These are phyloP conservation scores for Arthrobotrys sphaeroides DNA, from an alignment of 2,329 filamentous ascomycete genomes.

Conservation along the genomic window DNA sequence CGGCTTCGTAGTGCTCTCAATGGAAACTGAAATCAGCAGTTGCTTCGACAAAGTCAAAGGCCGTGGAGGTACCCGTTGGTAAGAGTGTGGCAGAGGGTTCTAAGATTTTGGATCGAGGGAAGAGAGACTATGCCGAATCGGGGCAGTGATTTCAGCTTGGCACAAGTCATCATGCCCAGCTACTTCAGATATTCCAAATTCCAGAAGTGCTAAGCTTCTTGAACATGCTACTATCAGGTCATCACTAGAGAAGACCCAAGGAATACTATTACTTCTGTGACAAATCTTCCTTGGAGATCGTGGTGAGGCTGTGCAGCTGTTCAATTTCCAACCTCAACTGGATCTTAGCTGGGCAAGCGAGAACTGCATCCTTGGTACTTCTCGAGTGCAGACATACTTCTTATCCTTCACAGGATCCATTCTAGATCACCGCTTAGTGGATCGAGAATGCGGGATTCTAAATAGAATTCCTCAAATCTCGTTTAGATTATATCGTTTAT, in stretches of 20 bases:
- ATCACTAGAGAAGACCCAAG: neutral
- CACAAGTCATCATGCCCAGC: constrained; percentile 36
- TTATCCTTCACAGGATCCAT: neutral
- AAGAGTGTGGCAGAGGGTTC: neutral
- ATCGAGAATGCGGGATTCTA: neutral
- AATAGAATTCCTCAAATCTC: neutral
- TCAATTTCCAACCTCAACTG: neutral
- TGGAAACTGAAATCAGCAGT: constrained; percentile 2
- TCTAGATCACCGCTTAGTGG: neutral
- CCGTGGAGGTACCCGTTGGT: neutral
- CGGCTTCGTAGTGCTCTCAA: neutral
- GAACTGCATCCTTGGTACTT: too few species aligned
- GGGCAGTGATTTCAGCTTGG: constrained; percentile 44
- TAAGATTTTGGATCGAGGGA: constrained; percentile 6
- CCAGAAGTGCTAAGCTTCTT: constrained; percentile 23
- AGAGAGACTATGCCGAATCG: constrained; percentile 18
- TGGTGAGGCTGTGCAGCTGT: constrained; percentile 12
- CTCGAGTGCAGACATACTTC: neutral
- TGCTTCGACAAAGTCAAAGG: neutral
- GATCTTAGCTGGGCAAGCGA: too few species aligned
- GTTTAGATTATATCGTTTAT: neutral
- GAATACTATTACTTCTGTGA: constrained; percentile 1
- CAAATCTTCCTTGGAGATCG: constrained; percentile 15
- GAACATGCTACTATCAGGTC: constrained; percentile 47
- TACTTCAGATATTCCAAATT: constrained; percentile 48